phyloP scores from a whole-genome alignment of 2,329 filamentous ascomycete species.

The Aspergillus sp. region DNA sequence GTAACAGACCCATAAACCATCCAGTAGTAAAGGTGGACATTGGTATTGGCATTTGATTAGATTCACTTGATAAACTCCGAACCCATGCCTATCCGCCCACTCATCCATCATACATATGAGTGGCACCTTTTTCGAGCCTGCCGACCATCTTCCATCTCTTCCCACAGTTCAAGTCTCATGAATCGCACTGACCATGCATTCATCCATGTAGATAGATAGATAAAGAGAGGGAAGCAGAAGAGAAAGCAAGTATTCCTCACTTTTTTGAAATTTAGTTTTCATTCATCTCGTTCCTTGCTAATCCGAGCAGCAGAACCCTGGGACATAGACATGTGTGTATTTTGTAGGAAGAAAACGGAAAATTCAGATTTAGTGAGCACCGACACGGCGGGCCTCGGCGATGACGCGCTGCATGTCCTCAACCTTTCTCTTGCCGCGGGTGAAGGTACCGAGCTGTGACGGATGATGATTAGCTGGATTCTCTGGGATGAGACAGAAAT shows the following conservation, averaged over 20 bases:
- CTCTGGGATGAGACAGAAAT: background rate
- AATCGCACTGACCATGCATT: background rate
- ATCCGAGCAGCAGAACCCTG: constrained; percentile 2
- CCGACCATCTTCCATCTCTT: background rate
- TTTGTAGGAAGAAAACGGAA: constrained; percentile 21
- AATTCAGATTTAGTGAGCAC: constrained; percentile 62
- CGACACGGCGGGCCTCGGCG: constrained; percentile 83
- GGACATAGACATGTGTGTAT: constrained; percentile 18
- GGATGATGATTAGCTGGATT: constrained; percentile 24
- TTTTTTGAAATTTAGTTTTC: constrained; percentile 27
- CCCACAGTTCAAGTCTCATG: background rate
- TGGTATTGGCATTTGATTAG: constrained; percentile 21
- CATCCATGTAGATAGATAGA: background rate
- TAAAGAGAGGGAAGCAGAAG: background rate
- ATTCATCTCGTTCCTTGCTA: constrained; percentile 33
- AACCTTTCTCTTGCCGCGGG: constrained; percentile 99
- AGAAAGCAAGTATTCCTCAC: constrained; percentile 13
- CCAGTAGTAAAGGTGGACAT: background rate
- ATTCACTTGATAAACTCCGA: constrained; percentile 4
- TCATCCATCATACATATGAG: background rate
- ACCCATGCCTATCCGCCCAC: background rate
- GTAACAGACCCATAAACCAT: background rate
- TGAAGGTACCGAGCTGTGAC: constrained; percentile 89
- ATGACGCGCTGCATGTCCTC: constrained; percentile 99
- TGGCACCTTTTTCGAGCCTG: background rate